Percentiles rank a stretch among this genome's conserved stretches.
Evolutionary conservation across 768 basidiomycete species (phyloP).

Genomic region (Lactarius tabidus): DNA sequence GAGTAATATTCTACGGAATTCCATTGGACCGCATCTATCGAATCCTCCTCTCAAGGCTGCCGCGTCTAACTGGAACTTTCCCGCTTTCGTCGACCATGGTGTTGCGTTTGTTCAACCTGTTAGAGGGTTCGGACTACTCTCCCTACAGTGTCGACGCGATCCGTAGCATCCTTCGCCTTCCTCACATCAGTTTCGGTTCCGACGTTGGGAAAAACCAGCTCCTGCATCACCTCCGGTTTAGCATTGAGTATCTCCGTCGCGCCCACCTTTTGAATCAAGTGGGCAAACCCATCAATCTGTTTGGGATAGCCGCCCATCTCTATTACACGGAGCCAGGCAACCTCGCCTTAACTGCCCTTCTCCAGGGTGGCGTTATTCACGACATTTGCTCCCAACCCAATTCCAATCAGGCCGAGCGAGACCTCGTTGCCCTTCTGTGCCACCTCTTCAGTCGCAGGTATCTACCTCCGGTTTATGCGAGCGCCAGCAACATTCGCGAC

Average conservation of each 20-base stretch:
- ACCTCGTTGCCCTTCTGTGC: slow-evolving; percentile 54
- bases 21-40: slow-evolving; percentile 60
- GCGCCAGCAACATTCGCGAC: slow-evolving; percentile 34
- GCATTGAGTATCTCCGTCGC: slow-evolving; percentile 65
- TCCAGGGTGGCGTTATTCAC: slow-evolving; percentile 58
- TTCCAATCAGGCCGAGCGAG: slow-evolving; percentile 40
- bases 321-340: slow-evolving; percentile 71
- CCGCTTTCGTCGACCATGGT: slow-evolving; percentile 63
- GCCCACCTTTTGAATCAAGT: slow-evolving; percentile 47
- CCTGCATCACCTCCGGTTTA: slow-evolving; percentile 63
- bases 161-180: slow-evolving; percentile 49
- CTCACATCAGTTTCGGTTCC: slow-evolving; percentile 55
- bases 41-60: slow-evolving; percentile 58
- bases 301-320: slow-evolving; percentile 49
- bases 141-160: slow-evolving; percentile 47
- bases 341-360: slow-evolving; percentile 55
- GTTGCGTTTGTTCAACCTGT: slow-evolving; percentile 60
- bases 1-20: slow-evolving; percentile 69
- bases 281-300: slow-evolving; percentile 57
- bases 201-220: slow-evolving; percentile 53
- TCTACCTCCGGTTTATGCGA: slow-evolving; percentile 43
- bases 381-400: slow-evolving; percentile 44
- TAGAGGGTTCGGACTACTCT: slow-evolving; percentile 55
- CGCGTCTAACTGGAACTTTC: slow-evolving; percentile 58
- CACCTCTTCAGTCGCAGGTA: slow-evolving; percentile 63